phyloP scores from a whole-genome alignment of 495 filamentous ascomycete genomes.

The Aspergillus campestris region DNA sequence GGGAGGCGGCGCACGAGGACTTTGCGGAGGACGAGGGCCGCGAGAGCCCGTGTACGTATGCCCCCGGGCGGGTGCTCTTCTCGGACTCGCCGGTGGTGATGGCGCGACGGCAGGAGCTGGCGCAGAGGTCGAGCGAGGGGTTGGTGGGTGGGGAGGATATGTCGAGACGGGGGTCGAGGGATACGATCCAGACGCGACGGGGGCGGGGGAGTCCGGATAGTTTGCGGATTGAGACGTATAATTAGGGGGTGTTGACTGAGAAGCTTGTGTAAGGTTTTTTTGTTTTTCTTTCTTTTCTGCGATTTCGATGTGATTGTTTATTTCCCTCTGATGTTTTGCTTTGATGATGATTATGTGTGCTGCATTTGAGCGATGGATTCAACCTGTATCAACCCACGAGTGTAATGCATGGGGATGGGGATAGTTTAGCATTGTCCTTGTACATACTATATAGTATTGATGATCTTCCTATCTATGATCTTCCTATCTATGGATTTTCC shows the following conservation, averaged over 20 bases:
- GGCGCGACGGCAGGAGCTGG: constrained; percentile 40
- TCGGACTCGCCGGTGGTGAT: constrained; percentile 46
- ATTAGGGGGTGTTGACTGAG: neutral
- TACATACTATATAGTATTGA: too few species aligned
- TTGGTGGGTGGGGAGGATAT: constrained; percentile 14
- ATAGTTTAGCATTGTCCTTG: too few species aligned
- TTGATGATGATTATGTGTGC: neutral
- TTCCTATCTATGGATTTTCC: too few species aligned
- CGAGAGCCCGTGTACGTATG: constrained; percentile 38
- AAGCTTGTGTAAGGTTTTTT: neutral
- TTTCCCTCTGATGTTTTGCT: neutral
- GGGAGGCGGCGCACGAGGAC: constrained; percentile 49
- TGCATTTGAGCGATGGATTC: neutral
- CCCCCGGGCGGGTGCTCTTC: constrained; percentile 44
- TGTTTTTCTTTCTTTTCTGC: neutral
- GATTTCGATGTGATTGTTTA: neutral
- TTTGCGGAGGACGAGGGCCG: constrained; percentile 36
- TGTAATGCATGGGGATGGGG: too few species aligned
- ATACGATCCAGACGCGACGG: neutral
- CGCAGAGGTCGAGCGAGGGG: constrained; percentile 28
- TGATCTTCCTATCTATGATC: too few species aligned
- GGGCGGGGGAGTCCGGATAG: too few species aligned
- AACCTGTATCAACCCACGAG: too few species aligned
- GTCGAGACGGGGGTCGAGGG: constrained; percentile 12
- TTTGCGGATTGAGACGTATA: too few species aligned